Conservation (phyloP, 2,329 filamentous ascomycete genomes). For the Hypoxylon sp. region DNA sequence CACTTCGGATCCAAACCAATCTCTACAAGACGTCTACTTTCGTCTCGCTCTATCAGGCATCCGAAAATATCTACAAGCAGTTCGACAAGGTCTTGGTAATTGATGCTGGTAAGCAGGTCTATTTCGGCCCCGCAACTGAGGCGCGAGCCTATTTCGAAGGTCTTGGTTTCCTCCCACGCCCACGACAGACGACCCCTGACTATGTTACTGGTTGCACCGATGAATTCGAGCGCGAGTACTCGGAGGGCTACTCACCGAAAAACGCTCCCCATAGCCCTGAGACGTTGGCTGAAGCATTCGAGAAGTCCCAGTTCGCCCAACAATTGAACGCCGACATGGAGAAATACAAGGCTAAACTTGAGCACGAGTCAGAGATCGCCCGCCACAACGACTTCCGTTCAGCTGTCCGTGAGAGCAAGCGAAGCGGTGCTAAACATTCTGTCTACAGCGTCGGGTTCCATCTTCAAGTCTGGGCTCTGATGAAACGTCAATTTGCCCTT, state of each 20-base stretch:
- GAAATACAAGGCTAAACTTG: constrained; percentile 75
- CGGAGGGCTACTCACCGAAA: constrained; percentile 73
- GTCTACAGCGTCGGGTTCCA: constrained; percentile 89
- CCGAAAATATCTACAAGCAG: constrained; percentile 82
- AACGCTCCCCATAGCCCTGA: constrained; percentile 79
- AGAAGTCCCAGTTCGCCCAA: constrained; percentile 71
- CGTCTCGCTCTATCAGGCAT: constrained; percentile 88
- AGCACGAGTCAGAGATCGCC: constrained; percentile 73
- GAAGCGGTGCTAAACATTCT: constrained; percentile 79
- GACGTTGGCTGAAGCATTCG: constrained; percentile 78
- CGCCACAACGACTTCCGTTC: constrained; percentile 82
- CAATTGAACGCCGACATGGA: constrained; percentile 76
- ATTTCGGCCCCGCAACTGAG: constrained; percentile 77
- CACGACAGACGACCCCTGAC: constrained; percentile 84
- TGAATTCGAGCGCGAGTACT: constrained; percentile 85
- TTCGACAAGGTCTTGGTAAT: constrained; percentile 91
- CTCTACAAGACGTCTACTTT: constrained; percentile 88
- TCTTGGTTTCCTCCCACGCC: constrained; percentile 81
- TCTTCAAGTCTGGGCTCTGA: constrained; percentile 84
- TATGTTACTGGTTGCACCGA: constrained; percentile 88
- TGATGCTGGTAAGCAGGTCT: constrained; percentile 81
- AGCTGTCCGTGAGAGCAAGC: constrained; percentile 84
- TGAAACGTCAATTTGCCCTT: constrained; percentile 86
- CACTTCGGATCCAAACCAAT: constrained; percentile 84
- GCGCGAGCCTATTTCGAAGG: constrained; percentile 82